Evolutionary conservation across 2,329 filamentous ascomycete species (phyloP), one percentile per base, ranked within the genome.

Genomic region (Alternaria gansuensis): DNA sequence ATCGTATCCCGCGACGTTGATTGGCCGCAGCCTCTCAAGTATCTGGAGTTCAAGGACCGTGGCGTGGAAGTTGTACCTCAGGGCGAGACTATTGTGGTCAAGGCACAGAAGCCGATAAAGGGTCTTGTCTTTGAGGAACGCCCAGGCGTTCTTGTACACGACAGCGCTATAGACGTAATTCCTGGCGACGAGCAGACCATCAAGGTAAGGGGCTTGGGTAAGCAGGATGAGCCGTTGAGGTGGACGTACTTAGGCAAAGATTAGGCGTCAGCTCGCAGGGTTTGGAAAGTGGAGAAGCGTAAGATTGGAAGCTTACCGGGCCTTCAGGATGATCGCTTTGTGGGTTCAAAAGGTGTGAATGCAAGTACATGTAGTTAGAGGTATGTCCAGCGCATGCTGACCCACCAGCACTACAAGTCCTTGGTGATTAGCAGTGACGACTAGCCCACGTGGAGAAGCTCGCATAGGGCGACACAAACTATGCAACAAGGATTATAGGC

Each of bases 21-120:
- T 72, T 87, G 85, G 85, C 85, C 85, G 8, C 84, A 87, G 68
- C 85, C 85, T 41, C 80, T 87, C 65, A 87, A 86, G 74, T 86
- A 87, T 67, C 80, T 87, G 13, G 79, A 83, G 57, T 81, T 87
- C 59, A 78, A 79, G 3, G 77, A 83, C 31, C 80, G 84, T 34
- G 82, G 81, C 17, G 77, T 87, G 1, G 72, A 82, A 53, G 78
- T 84, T 9, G 48, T 64, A n/a, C 65, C 66, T 10, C 69, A 75
- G 24, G 77, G 78, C n/a, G 72, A 76, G 39, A 78, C 75, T 41
- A 79, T 85, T 34, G 66, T 75, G 29, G 77, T 87, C 63, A 81
- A 70, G 63, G 80, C 82, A 5, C 68, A 76, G 45, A 83, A 82
- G 71, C 84, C 85, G 2, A 84, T 85, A 2, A 87, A 87, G 64